Evolutionary conservation across 257 asterid genomes (phyloP), one percentile per base, ranked within the genome.

Genomic region (Nicotiana tomentosiformis): DNA sequence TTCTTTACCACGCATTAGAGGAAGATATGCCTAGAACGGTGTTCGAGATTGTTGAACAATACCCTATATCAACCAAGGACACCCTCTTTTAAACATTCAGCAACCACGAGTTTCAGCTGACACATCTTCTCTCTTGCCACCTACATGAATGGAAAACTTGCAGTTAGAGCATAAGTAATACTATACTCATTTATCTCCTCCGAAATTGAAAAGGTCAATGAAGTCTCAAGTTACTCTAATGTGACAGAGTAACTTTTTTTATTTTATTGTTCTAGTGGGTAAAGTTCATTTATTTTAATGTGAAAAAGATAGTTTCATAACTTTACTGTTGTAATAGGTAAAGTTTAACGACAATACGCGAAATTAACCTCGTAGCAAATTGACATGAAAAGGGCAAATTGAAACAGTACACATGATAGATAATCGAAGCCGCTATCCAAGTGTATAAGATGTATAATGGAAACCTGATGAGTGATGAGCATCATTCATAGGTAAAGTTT

Each of bases 91-190:
- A 90, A 78, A 67, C 91, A 91, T 85, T 90, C 91, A 7, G 94
- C 94, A 56, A 94, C 86, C 76, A 86, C 91, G 76, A 84, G 70
- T 89, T 91, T 94, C 92, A 96, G 83, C 82, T 86, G 98, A 82
- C 86, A 88, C 99, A 93, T 89, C 92, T 92, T 93, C 88, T 84
- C 87, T 83, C 86, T 89, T 62, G 94, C 94, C 86, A 88, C 84
- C 99, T 95, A 93, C 95, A 89, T 85, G 66, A 77, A 82, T 14
- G 20, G 32, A 56, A 87, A 61, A 55, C 51, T 62, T 81, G 82
- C 70, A 67, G 46, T 76, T 8, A 49, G 80, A 23, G 62, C 79
- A 72, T 16, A 20, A 20, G 37, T 20, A 33, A 43, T 3, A 29
- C 30, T 29, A 29, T 57, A 43, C 35, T 43, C 58, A 70, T 43